A percentile compares a stretch with the other conserved stretches of the same genome.
These are phyloP conservation scores for Globisporangium acanthophoron DNA, from an alignment of 352 stramenopile genomes.

Conservation along the genomic window DNA sequence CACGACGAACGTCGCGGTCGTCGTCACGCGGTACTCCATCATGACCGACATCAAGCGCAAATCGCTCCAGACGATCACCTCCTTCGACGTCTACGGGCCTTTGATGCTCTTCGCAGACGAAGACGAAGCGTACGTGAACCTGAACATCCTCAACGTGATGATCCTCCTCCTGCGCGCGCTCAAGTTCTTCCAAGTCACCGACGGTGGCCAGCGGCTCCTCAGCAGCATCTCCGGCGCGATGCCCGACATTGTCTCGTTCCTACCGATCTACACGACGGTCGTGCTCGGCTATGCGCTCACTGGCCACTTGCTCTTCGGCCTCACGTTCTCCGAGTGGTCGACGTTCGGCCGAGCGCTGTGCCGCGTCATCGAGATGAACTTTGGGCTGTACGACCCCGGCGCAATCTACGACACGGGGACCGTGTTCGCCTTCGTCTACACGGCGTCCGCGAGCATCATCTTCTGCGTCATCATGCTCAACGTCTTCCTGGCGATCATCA, in stretches of 20 bases:
- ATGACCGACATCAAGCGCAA: slow-evolving; percentile 25
- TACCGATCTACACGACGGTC: slow-evolving; percentile 56
- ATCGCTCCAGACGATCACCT: slow-evolving; percentile 25
- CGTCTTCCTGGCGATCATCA: slow-evolving; percentile 73
- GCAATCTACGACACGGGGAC: slow-evolving; percentile 57
- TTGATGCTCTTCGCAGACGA: slow-evolving; percentile 29
- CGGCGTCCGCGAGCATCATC: slow-evolving; percentile 55
- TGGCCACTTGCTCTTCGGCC: slow-evolving; percentile 59
- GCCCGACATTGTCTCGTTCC: slow-evolving; percentile 61
- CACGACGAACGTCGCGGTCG: slow-evolving; percentile 40
- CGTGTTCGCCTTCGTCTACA: slow-evolving; percentile 52
- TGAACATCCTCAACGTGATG: slow-evolving; percentile 64
- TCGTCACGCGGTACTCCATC: slow-evolving; percentile 39
- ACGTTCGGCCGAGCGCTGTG: slow-evolving; percentile 51
- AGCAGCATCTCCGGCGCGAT: slow-evolving; percentile 56
- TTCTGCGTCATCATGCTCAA: slow-evolving; percentile 82
- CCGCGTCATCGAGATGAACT: slow-evolving; percentile 70
- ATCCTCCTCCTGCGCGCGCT: slow-evolving; percentile 44
- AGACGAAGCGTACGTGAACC: slow-evolving; percentile 44
- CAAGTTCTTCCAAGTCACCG: slow-evolving; percentile 69
- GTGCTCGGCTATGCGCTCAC: slow-evolving; percentile 59
- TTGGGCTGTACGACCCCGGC: slow-evolving; percentile 59
- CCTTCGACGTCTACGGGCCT: slow-evolving; percentile 50
- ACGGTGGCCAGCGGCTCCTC: slow-evolving; percentile 50
- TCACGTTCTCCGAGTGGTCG: slow-evolving; percentile 60